phyloP scores from a whole-genome alignment of 352 stramenopile genomes.

The Globisporangium cylindrosporum region DNA sequence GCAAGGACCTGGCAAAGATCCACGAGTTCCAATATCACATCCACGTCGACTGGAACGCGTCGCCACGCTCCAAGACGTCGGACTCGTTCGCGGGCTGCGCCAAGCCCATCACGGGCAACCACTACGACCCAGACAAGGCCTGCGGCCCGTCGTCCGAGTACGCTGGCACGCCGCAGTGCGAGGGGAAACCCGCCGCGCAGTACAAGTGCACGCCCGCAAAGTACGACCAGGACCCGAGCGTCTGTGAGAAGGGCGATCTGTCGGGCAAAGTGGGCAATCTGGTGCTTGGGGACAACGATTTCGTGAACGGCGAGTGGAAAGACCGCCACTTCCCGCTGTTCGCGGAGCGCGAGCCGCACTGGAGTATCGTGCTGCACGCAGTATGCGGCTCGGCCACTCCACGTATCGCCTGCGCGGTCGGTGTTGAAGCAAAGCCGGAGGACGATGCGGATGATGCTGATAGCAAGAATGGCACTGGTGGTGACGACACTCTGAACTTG shows the following conservation, averaged over 20 bases:
- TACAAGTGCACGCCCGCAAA: constrained; percentile 34
- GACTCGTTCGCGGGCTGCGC: constrained; percentile 31
- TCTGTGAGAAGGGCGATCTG: constrained; percentile 46
- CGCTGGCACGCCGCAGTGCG: constrained; percentile 17
- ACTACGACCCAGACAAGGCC: constrained; percentile 40
- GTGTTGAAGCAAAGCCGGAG: constrained; percentile 2
- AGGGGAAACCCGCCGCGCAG: constrained; percentile 9
- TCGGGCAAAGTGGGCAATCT: constrained; percentile 43
- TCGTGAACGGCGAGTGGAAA: constrained; percentile 24
- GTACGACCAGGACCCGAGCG: constrained; percentile 26
- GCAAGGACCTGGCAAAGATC: constrained; percentile 1
- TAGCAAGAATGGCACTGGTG: neutral
- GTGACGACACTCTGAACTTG: neutral
- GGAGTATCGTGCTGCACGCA: constrained; percentile 35
- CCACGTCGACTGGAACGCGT: constrained; percentile 36
- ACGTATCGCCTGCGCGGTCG: constrained; percentile 37
- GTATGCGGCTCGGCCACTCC: constrained; percentile 24
- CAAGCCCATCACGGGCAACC: constrained; percentile 29
- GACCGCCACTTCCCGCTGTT: constrained; percentile 33
- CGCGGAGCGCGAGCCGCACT: constrained; percentile 22
- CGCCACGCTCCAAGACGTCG: constrained; percentile 19
- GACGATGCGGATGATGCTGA: neutral
- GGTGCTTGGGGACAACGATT: constrained; percentile 14
- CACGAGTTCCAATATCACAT: constrained; percentile 37
- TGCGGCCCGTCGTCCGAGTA: constrained; percentile 46